Evolutionary conservation across 1,284 basidiomycete genomes (phyloP).

Genomic region (Fistulinella cinereoalba): DNA sequence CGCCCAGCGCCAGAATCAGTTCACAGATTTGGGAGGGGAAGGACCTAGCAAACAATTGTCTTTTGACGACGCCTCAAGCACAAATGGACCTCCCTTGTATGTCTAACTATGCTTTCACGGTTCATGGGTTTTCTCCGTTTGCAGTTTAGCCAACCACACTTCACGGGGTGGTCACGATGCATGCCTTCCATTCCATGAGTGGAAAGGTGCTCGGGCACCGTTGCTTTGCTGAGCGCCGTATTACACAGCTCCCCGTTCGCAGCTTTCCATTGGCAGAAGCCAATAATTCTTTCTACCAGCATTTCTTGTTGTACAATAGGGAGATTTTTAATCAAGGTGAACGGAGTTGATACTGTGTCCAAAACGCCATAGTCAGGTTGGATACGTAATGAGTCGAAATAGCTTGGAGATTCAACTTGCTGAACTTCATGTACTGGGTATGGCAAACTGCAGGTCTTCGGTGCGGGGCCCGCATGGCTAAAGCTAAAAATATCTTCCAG

Average conservation of each 20-base stretch:
- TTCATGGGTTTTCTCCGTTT: conserved; percentile 14
- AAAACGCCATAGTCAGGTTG: neutral
- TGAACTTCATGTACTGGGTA: too few species aligned
- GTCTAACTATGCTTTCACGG: conserved; percentile 24
- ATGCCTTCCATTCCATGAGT: conserved; percentile 12
- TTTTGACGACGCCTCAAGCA: conserved; percentile 8
- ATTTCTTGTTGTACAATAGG: neutral
- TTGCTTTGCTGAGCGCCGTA: neutral
- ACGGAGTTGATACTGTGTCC: too few species aligned
- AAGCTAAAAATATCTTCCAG: too few species aligned
- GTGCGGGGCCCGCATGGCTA: too few species aligned
- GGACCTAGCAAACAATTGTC: too few species aligned
- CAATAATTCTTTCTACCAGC: too few species aligned
- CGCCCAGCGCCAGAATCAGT: too few species aligned
- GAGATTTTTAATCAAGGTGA: too few species aligned
- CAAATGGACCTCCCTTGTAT: conserved; percentile 22
- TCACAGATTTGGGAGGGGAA: too few species aligned
- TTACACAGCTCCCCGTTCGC: conserved; percentile 5
- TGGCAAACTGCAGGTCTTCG: too few species aligned
- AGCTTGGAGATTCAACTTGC: too few species aligned
- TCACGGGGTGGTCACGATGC: neutral
- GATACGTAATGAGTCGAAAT: too few species aligned
- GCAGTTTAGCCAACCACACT: conserved; percentile 22
- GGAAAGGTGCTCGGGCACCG: conserved; percentile 15
- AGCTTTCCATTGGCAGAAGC: conserved; percentile 10